Evolutionary conservation across 2,329 filamentous ascomycete species (phyloP), one percentile per base, ranked within the genome.

Genomic region (Sporothrix sp.): DNA sequence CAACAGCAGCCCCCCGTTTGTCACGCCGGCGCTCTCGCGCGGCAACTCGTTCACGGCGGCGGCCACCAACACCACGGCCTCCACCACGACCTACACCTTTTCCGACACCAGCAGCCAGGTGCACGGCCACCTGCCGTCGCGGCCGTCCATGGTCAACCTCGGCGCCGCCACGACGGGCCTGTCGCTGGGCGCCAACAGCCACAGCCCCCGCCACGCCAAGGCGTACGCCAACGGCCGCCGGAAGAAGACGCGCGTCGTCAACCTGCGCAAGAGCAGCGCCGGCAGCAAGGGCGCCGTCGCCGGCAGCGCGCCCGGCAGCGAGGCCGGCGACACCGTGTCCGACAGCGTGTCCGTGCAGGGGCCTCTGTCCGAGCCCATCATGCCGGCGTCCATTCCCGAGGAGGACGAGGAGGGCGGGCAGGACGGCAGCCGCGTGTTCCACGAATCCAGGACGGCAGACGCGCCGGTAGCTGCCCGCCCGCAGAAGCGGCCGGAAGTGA

Each of bases 211-310:
- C 43, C 69, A 75, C 58, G 70, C 75, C 38, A 78, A 85, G 57
- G 70, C 81, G 3, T 76, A 80, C 54, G 73, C 75, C 20, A 74
- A 79, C 30, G 56, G 54, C 8, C 79, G 85, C 49, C 91, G 87
- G 69, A 86, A 87, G 72, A 94, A 91, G 76, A 87, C 80, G 52
- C 76, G 87, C 18, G 82, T 94, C 13, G 85, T 94, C 54, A 88
- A 94, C 61, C 71, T 94, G 13, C 77, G 87, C n/a, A 80, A 76
- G 54, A 72, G 77, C 55, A 78, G 76, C 59, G 33, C 27, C 49
- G 48, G 47, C 46, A 48, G 42, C 16, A 44, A 44, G 6, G 43
- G 18, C 16, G 27, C 30, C 18, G 4, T 73, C 75, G 52, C 66
- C 63, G 11, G 64, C 64, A 35, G 65, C 63, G 73, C 74, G 23